These are phyloP conservation scores for Starmerella stigmatis DNA, from an alignment of 805 yeast genomes.

Conservation along the genomic window DNA sequence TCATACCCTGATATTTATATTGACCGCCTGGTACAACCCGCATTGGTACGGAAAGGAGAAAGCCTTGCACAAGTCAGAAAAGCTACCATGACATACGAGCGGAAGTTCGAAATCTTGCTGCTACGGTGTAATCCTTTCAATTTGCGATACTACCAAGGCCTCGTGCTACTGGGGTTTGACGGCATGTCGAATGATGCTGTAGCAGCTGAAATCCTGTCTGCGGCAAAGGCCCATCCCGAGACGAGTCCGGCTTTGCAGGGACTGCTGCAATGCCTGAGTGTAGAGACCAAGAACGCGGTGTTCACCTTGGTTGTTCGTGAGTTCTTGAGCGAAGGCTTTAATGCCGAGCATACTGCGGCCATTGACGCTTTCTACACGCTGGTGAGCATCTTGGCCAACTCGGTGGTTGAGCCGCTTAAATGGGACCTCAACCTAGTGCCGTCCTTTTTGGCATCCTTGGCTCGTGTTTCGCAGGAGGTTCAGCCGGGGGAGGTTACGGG, in stretches of 20 bases:
- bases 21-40: constrained; percentile 12
- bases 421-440: constrained; percentile 16
- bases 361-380: constrained; percentile 13
- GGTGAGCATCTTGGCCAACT: constrained; percentile 10
- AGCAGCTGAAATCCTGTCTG: constrained; percentile 11
- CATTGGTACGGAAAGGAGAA: constrained; percentile 3
- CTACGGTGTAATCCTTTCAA: constrained; percentile 20
- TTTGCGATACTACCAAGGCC: constrained; percentile 17
- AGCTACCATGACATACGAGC: constrained; percentile 5
- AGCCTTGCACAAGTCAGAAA: constrained; percentile 1
- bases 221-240: constrained; percentile 13
- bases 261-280: constrained; percentile 11
- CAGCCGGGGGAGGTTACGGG: neutral
- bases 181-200: constrained; percentile 1
- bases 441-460: constrained; percentile 5
- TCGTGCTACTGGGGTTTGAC: constrained; percentile 10
- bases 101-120: constrained; percentile 14
- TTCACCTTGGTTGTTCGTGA: constrained; percentile 7
- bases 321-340: constrained; percentile 11
- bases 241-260: constrained; percentile 14
- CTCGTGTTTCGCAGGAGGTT: neutral
- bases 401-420: constrained; percentile 5
- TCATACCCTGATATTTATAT: constrained; percentile 13
- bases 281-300: constrained; percentile 11
- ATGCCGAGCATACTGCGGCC: neutral